phyloP scores from a whole-genome alignment of 2,329 filamentous ascomycete genomes.

The Aspergillus sp. region DNA sequence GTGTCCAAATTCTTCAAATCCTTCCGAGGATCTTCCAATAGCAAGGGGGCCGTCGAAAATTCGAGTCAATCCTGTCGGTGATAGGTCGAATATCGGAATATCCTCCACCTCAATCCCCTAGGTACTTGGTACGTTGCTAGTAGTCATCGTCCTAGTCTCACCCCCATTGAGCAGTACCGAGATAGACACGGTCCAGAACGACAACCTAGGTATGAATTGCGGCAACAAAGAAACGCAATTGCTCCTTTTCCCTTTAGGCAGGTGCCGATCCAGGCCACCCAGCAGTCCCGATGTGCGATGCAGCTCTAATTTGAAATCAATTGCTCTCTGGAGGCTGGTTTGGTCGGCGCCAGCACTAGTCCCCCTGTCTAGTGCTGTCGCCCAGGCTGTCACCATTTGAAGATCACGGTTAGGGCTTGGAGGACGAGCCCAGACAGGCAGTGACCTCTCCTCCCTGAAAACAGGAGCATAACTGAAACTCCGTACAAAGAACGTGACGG shows the following conservation, averaged over 20 bases:
- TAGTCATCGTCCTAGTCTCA: too few relatives aligned
- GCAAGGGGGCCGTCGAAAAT: neutral
- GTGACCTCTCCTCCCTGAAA: neutral
- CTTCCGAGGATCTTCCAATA: neutral
- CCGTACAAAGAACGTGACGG: neutral
- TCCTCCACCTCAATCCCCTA: neutral
- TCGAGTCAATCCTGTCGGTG: neutral
- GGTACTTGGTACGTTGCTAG: too few relatives aligned
- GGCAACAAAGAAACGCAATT: neutral
- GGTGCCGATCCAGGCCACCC: neutral
- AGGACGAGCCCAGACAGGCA: neutral
- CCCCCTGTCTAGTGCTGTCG: neutral
- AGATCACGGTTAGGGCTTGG: neutral
- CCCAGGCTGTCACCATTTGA: neutral
- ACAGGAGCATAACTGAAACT: neutral
- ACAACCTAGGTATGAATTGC: neutral
- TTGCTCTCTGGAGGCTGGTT: neutral
- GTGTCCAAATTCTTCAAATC: neutral
- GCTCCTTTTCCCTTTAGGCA: neutral
- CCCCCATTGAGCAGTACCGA: too few relatives aligned
- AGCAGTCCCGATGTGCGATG: neutral
- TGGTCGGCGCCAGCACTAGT: neutral
- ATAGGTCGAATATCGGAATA: slow-evolving; percentile 1
- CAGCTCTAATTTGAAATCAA: neutral
- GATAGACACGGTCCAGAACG: neutral